Evolutionary conservation across 1,284 basidiomycete species (phyloP).

Genomic region (Takashimella koratensis): DNA sequence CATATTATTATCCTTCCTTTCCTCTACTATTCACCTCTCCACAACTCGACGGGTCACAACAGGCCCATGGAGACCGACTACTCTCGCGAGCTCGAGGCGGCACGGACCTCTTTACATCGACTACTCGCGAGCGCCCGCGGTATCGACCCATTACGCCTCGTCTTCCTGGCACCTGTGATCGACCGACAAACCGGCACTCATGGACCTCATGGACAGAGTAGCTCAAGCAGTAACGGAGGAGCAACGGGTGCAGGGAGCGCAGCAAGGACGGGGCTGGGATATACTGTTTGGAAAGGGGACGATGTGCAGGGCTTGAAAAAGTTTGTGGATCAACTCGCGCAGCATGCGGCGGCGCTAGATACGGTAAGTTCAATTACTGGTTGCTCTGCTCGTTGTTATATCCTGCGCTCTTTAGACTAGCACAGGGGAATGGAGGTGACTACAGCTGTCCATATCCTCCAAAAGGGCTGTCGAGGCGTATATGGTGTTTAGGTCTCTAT

Average conservation of each 20-base stretch:
- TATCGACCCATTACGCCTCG: constrained; percentile 6
- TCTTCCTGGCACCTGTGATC: constrained; percentile 11
- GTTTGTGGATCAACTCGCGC: constrained; percentile 21
- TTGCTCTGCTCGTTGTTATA: not conserved
- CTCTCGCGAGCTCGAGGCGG: constrained; percentile 2
- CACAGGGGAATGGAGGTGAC: not conserved
- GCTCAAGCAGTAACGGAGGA: not conserved
- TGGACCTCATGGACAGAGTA: not conserved
- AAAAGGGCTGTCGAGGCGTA: not conserved
- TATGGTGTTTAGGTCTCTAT: not conserved
- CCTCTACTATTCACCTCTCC: not conserved
- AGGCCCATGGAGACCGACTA: constrained; percentile 8
- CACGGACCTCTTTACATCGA: constrained; percentile 2
- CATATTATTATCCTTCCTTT: not conserved
- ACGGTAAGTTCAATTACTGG: constrained; percentile 10
- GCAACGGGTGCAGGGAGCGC: not conserved
- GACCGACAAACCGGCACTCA: constrained; percentile 4
- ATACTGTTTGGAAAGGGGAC: constrained; percentile 21
- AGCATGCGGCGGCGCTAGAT: constrained; percentile 14
- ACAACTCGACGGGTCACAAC: not conserved
- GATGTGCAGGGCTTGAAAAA: constrained; percentile 26
- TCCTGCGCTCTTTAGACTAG: not conserved
- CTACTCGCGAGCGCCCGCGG: constrained; percentile 6
- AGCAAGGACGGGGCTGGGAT: not conserved
- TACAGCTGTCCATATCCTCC: not conserved